Evolutionary conservation across 495 filamentous ascomycete species (phyloP).

Genomic region (Xylona heveae): DNA sequence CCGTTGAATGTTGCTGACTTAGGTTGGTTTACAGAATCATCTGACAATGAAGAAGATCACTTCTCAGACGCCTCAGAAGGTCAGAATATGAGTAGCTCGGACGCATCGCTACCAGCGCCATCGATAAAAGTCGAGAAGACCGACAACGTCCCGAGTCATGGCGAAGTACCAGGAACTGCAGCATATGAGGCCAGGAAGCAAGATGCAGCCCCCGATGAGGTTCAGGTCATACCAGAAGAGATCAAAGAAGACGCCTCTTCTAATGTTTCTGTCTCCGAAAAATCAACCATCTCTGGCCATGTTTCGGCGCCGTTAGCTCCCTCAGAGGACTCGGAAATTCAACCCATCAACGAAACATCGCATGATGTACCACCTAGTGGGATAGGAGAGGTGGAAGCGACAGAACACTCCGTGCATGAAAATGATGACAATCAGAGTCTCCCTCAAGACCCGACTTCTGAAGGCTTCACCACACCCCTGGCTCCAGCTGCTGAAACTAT

Average conservation of each 20-base stretch:
- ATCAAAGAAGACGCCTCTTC: constrained; percentile 3
- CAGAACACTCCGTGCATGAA: too few relatives aligned
- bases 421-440: too few relatives aligned
- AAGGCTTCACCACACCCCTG: too few relatives aligned
- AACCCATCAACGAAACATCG: too few relatives aligned
- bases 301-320: too few relatives aligned
- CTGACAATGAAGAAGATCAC: constrained; percentile 63
- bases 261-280: constrained; percentile 21
- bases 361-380: too few relatives aligned
- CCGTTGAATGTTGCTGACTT: background rate
- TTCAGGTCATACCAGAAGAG: constrained; percentile 37
- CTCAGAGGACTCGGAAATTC: too few relatives aligned
- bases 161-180: constrained; percentile 38
- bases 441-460: too few relatives aligned
- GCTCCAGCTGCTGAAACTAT: too few relatives aligned
- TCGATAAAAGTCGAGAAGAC: constrained; percentile 37
- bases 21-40: constrained; percentile 29
- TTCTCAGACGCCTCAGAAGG: constrained; percentile 80
- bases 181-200: constrained; percentile 33
- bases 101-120: constrained; percentile 60
- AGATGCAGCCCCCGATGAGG: constrained; percentile 45
- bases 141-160: constrained; percentile 32
- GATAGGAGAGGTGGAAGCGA: too few relatives aligned
- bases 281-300: too few relatives aligned
- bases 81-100: constrained; percentile 7